Base-by-base conservation (phyloP, 1,284 basidiomycete genomes). In the Pseudozyma pruni region DNA sequence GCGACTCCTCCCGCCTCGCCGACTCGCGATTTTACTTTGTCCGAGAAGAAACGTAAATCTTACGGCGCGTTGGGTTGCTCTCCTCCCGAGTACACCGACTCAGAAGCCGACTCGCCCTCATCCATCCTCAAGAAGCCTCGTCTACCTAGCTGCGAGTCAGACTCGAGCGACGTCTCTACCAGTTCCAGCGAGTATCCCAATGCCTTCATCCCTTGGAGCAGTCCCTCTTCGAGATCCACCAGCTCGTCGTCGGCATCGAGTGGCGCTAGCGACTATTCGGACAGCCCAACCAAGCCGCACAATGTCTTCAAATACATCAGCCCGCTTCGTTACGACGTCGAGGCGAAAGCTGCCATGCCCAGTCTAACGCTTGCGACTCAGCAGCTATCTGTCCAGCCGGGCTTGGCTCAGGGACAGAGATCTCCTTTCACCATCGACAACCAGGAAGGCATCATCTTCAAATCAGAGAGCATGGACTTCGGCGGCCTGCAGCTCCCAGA, bases 21-120 rank as follows among this genome's bases (percentile, higher is more conserved):
- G 2, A 38, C 38, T 1, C 47, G 52, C 8, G 51, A 46, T 33
- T 55, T 55, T 14, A 39, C 46, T 0, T 32, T 58, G 2, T 41
- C 33, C 13, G 56, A 59, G 4, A 66, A 55, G 47, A 66, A 66
- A 27, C 62, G 62, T 42, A 66, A 66, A 27, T 46, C 46, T 4
- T 59, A 66, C 19, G 62, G 62, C 40, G 47, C 51, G 16, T 34
- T 66, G 16, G 55, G 55, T 13, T 46, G 43, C 16, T 22, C 42
- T 16, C 37, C 47, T 3, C 22, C 38, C 22, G 39, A 45, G 14
- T 16, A 17, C 25, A 32, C 22, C 9, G 51, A 40, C 27, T 40
- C 32, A 8, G 52, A 55, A 27, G 46, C 42, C 10, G 58, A 45
- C 51, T 49, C 48, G n/a, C 43, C 29, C 8, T 34, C 49, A 1